phyloP scores from a whole-genome alignment of 176 grass and related monocot genomes.

The Aegilops tauschii region DNA sequence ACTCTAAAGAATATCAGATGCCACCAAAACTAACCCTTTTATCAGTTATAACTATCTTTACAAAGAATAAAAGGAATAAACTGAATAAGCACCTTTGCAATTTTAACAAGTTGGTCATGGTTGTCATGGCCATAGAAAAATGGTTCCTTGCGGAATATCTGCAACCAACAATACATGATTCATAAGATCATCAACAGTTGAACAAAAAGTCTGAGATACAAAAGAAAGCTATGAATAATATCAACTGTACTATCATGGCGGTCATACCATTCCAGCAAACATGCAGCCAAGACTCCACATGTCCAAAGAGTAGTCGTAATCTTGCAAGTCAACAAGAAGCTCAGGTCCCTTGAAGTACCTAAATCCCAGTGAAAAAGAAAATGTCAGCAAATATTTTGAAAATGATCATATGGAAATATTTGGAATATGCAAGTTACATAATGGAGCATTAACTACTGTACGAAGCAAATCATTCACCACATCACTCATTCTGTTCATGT shows the following conservation, averaged over 20 bases:
- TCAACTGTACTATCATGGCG: background rate
- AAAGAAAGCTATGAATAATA: background rate
- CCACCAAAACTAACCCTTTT: background rate
- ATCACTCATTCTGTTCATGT: background rate
- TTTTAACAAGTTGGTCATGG: constrained; percentile 82
- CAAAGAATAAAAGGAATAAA: background rate
- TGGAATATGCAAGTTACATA: background rate
- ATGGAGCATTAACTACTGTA: background rate
- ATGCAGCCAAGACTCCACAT: constrained; percentile 96
- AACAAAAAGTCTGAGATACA: background rate
- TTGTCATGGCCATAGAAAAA: constrained; percentile 88
- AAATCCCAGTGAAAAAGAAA: constrained; percentile 18
- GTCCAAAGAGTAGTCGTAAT: constrained; percentile 87
- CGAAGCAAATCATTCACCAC: background rate
- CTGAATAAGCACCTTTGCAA: constrained; percentile 55
- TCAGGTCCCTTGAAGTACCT: constrained; percentile 89
- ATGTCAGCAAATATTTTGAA: background rate
- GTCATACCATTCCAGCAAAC: constrained; percentile 85
- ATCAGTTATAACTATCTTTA: background rate
- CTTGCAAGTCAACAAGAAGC: constrained; percentile 86
- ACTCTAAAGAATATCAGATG: background rate
- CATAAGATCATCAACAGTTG: background rate
- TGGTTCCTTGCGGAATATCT: constrained; percentile 84
- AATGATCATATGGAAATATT: background rate
- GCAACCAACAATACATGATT: constrained; percentile 17